These are phyloP conservation scores for Saturnispora diversa DNA, from an alignment of 805 yeast species.

Conservation along the genomic window DNA sequence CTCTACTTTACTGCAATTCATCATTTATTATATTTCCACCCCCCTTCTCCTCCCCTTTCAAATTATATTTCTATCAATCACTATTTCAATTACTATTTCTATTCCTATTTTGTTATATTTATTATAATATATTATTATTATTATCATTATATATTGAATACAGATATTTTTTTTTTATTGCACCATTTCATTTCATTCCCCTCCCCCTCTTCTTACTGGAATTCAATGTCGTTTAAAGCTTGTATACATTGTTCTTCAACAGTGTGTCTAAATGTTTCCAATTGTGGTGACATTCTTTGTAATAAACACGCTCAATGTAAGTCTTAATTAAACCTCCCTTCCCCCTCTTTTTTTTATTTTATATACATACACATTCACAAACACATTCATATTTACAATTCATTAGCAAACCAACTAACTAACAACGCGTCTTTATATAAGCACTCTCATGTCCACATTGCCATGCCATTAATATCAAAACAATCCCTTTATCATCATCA, in stretches of 20 bases:
- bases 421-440: background rate
- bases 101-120: background rate
- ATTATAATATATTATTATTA: background rate
- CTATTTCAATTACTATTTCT: background rate
- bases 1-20: background rate
- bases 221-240: background rate
- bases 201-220: no score
- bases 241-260: background rate
- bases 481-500: background rate
- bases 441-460: background rate
- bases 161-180: background rate
- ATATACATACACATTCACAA: background rate
- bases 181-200: background rate
- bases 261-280: background rate
- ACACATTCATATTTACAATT: background rate
- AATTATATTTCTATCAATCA: background rate
- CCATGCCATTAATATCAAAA: background rate
- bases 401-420: background rate
- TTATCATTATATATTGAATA: background rate
- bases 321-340: no score
- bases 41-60: background rate
- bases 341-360: no score
- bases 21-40: background rate
- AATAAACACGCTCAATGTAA: background rate
- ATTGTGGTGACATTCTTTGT: conserved; percentile 1